Evolutionary conservation across 1,284 basidiomycete species (phyloP).

Genomic region (Apiotrichum porosum): DNA sequence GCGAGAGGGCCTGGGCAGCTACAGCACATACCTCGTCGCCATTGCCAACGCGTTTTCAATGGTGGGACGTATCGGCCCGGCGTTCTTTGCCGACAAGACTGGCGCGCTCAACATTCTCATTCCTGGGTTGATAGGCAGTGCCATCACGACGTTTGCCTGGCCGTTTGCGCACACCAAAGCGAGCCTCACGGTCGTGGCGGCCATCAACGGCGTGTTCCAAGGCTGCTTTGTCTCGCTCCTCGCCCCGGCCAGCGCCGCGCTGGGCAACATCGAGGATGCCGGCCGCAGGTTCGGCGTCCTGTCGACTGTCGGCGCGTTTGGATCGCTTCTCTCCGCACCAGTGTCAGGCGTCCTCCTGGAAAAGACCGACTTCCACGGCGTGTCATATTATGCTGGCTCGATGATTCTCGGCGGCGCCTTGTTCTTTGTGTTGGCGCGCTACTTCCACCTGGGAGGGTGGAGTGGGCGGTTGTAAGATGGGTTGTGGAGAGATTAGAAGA

Average conservation of each 20-base stretch:
- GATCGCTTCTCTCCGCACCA: constrained; percentile 14
- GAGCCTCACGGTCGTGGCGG: constrained; percentile 16
- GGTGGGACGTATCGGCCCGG: constrained; percentile 18
- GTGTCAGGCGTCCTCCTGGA: constrained; percentile 15
- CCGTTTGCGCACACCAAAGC: constrained; percentile 18
- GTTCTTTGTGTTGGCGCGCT: not conserved
- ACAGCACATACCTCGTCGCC: constrained; percentile 17
- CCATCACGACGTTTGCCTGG: constrained; percentile 26
- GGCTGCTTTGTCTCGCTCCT: constrained; percentile 27
- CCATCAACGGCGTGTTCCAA: constrained; percentile 22
- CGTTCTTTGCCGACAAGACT: constrained; percentile 16
- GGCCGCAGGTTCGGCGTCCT: constrained; percentile 27
- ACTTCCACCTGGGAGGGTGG: no score
- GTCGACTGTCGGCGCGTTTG: constrained; percentile 15
- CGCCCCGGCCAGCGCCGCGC: constrained; percentile 21
- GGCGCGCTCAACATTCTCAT: constrained; percentile 22
- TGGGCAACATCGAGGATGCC: constrained; percentile 24
- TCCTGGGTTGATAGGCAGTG: constrained; percentile 14
- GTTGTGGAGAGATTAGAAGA: no score
- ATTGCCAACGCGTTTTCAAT: constrained; percentile 21
- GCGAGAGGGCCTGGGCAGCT: constrained; percentile 13
- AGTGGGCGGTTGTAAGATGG: no score
- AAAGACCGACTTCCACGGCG: constrained; percentile 8
- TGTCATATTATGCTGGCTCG: constrained; percentile 18
- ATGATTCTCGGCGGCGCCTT: constrained; percentile 8